Evolutionary conservation across 495 filamentous ascomycete genomes (phyloP).

Genomic region (Xylaria intraflava): DNA sequence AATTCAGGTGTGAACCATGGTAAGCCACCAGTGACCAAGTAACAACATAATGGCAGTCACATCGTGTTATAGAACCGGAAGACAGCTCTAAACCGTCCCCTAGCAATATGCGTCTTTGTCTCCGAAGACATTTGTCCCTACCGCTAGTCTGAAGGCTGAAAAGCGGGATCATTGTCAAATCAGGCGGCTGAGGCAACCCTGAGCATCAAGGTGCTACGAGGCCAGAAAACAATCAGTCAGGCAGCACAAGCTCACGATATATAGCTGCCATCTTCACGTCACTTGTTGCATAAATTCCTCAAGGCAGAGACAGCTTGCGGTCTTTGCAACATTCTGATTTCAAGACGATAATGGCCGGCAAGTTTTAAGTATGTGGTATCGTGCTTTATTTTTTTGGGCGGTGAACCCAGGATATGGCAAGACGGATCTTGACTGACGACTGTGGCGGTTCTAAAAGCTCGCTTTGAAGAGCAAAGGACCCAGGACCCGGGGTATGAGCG

Average conservation of each 20-base stretch:
- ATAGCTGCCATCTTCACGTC: conserved; percentile 7
- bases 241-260: conserved; percentile 1
- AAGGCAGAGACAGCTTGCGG: conserved; percentile 26
- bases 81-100: conserved; percentile 19
- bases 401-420: conserved; percentile 26
- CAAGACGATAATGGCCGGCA: conserved; percentile 25
- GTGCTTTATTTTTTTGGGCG: conserved; percentile 21
- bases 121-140: conserved; percentile 19
- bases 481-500: no score
- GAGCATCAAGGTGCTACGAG: background rate
- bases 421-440: conserved; percentile 33
- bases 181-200: conserved; percentile 9
- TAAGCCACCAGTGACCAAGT: background rate
- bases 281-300: conserved; percentile 17
- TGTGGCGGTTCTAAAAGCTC: conserved; percentile 27
- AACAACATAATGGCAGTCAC: background rate
- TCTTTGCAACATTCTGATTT: conserved; percentile 26
- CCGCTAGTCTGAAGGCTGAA: conserved; percentile 22
- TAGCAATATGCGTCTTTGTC: conserved; percentile 24
- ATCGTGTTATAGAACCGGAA: conserved; percentile 10
- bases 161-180: conserved; percentile 15
- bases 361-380: conserved; percentile 14
- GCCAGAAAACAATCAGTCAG: background rate
- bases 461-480: conserved; percentile 27
- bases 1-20: background rate